Base-by-base conservation (phyloP, 257 asterid genomes). In the Handroanthus guayacan region DNA sequence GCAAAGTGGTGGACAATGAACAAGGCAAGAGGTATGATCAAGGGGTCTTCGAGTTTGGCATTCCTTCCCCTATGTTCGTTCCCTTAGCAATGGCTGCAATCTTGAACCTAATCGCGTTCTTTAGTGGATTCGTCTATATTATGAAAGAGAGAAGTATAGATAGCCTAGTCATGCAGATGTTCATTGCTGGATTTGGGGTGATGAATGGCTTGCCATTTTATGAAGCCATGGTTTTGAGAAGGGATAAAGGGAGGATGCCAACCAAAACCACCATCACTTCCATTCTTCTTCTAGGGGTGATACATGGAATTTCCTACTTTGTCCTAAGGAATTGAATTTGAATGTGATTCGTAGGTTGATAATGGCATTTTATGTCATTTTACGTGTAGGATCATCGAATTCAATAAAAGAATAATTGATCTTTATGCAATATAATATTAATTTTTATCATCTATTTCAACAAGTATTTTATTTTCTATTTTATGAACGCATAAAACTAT, bases 211-310 rank as follows among this genome's bases (percentile, higher is more conserved):
- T 83, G 58, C 95, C 96, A 0, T 25, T 90, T 8, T 90, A 84
- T 73, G 89, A 58, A 78, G 96, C 81, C 18, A 90, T 92, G 92
- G 62, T 83, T 51, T 18, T 81, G 9, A 88, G 95, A 80, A 69
- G 82, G 6, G 95, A 90, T 72, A 74, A 81, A 44, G 93, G 97
- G 39, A 90, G 66, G 69, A 85, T 92, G 84, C 90, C 91, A 3
- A 47, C 64, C 25, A 84, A 70, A 45, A 89, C 83, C 50, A 85
- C 84, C 4, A 11, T 80, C 64, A 64, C 79, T 50, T 84, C 89
- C 1, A n/a, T 62, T 69, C 39, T 75, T 62, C 34, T 83, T 39
- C 83, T 82, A 0, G 83, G 83, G 73, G 31, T 67, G 4, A 18
- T 83, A 2, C 64, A 25, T 56, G 82, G 78, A 50, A 36, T 79